Base-by-base conservation (phyloP, 441 rosid species). In the Eugenia klotzschiana region DNA sequence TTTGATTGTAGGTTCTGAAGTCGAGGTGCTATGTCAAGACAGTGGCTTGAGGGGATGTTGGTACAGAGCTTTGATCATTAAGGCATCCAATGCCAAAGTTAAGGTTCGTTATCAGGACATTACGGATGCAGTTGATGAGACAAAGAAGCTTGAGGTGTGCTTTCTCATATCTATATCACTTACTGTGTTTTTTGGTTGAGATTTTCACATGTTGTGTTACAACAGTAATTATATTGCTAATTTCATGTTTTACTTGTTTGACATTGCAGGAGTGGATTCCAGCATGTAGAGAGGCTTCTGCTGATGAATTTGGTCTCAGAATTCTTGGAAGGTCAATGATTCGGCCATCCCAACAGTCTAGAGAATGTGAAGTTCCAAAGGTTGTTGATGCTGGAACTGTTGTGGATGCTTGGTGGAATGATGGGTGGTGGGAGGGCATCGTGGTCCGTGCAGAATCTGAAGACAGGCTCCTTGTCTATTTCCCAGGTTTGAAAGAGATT, bases 31-130 rank as follows among this genome's bases (percentile, higher is more conserved):
- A 57, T 92, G 94, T 22, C 93, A 93, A 86, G 97, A 95, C 83
- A 93, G 98, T 89, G 98, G 98, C 86, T 85, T 94, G 69, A 90
- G 91, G 85, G 98, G 98, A 23, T 95, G 98, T 86, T 95, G 98
- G 97, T 90, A 91, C 87, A 92, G 91, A 85, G 98, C 94, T 57
- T 85, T 57, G 83, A 88, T 96, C 80, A 85, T 96, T 81, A 92
- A 93, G 92, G 89, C 85, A 69, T 87, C 85, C 87, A 93, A 94
- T 83, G 86, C 90, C 83, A 94, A 89, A 90, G 91, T 93, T 85
- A 95, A 95, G 92, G 97, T 94, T 87, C 93, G 89, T 81, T 95
- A 94, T 86, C 91, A 88, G 84, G 96, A 94, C 87, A 81, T 93
- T 84, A 87, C 82, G 40, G 98, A 94, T 89, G 95, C 93, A 41